These are phyloP conservation scores for Fraxinus ornus DNA, from an alignment of 305 asterid genomes.

Conservation along the genomic window DNA sequence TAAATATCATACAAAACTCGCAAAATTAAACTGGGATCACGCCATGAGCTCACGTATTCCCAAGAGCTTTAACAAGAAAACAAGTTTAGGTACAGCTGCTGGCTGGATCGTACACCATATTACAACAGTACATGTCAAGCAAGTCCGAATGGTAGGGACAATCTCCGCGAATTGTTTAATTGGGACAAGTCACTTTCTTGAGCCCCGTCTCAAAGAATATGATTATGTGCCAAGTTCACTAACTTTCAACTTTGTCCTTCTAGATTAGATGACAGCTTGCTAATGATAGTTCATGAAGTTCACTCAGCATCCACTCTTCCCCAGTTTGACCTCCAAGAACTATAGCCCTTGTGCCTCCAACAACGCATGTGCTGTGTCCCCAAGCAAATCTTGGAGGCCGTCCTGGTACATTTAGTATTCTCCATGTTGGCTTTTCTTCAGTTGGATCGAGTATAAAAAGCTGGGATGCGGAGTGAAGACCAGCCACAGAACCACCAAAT, in stretches of 20 bases:
- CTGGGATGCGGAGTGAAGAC: conserved; percentile 88
- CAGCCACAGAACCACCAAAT: conserved; percentile 86
- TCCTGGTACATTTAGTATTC: conserved; percentile 75
- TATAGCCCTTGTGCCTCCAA: conserved; percentile 80
- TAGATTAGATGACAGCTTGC: conserved; percentile 43
- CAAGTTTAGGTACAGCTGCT: conserved; percentile 10
- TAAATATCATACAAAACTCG: conserved; percentile 26
- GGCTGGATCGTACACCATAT: background rate
- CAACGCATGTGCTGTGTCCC: conserved; percentile 86
- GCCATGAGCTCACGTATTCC: conserved; percentile 25
- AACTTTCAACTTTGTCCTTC: conserved; percentile 1
- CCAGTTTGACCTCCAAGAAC: conserved; percentile 90
- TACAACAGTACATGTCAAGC: conserved; percentile 9
- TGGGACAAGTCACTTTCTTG: conserved; percentile 3
- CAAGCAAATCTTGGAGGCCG: conserved; percentile 78
- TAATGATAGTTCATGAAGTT: conserved; percentile 67
- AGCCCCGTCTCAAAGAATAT: conserved; percentile 17
- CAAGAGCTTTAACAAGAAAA: conserved; percentile 23
- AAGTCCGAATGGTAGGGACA: conserved; percentile 17
- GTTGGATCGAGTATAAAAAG: conserved; percentile 77
- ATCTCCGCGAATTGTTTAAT: conserved; percentile 20
- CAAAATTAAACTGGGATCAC: conserved; percentile 24
- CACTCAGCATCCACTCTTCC: conserved; percentile 86
- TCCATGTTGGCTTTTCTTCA: conserved; percentile 89
- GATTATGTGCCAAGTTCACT: background rate